Evolutionary conservation across 257 asterid species (phyloP).

Genomic region (Thymus mandschuricus): DNA sequence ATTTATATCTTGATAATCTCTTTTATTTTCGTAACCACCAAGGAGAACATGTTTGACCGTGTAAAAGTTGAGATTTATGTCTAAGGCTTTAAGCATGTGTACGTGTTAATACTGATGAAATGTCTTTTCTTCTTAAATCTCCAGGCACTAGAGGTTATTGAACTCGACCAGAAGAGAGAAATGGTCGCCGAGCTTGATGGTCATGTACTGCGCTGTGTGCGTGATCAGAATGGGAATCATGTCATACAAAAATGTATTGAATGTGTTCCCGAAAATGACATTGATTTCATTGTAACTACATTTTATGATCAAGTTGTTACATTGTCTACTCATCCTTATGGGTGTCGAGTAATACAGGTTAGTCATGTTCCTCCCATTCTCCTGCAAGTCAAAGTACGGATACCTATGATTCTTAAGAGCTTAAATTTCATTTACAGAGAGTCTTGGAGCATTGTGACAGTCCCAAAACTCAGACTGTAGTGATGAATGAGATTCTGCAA

Average conservation of each 20-base stretch:
- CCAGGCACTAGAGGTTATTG: conserved; percentile 81
- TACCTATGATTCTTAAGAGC: too few relatives aligned
- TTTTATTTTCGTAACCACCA: too few relatives aligned
- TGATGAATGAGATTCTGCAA: conserved; percentile 72
- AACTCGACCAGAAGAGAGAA: conserved; percentile 66
- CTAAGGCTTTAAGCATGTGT: too few relatives aligned
- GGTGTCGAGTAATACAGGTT: conserved; percentile 93
- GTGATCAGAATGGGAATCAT: conserved; percentile 88
- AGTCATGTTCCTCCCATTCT: not conserved
- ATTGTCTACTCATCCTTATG: conserved; percentile 83
- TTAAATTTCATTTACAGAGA: conserved; percentile 43
- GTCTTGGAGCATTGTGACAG: conserved; percentile 76
- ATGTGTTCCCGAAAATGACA: conserved; percentile 68
- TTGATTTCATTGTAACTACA: conserved; percentile 65
- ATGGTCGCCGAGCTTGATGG: conserved; percentile 88
- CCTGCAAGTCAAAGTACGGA: too few relatives aligned
- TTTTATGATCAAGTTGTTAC: conserved; percentile 70
- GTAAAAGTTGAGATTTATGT: too few relatives aligned
- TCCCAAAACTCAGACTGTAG: conserved; percentile 60
- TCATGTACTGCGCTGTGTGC: conserved; percentile 79
- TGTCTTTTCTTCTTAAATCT: not conserved
- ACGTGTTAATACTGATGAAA: too few relatives aligned
- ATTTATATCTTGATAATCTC: too few relatives aligned
- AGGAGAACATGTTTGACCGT: too few relatives aligned
- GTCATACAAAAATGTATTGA: conserved; percentile 89